These are phyloP conservation scores for Globisporangium orthogonon DNA, from an alignment of 352 stramenopile genomes.

Conservation along the genomic window DNA sequence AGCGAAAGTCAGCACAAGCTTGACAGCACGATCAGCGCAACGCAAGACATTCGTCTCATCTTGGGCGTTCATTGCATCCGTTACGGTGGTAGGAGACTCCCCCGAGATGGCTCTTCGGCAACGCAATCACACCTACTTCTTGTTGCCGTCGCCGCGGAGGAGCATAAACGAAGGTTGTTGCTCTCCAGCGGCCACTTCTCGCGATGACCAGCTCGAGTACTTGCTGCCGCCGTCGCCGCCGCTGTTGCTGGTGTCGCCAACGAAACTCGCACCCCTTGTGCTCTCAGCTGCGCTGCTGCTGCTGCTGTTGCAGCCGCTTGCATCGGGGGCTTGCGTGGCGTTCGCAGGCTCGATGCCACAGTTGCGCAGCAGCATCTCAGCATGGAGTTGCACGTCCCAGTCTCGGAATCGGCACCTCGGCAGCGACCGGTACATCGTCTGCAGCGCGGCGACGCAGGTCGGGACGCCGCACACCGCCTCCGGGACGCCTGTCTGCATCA, in stretches of 20 bases:
- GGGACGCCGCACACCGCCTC: constrained; percentile 28
- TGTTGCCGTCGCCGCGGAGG: too few species aligned
- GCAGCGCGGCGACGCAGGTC: constrained; percentile 37
- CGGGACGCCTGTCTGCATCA: constrained; percentile 28
- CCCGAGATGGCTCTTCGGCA: too few species aligned
- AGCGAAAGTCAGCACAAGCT: too few species aligned
- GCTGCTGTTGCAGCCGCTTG: neutral
- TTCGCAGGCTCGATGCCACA: constrained; percentile 30
- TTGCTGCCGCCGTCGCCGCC: too few species aligned
- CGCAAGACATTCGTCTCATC: too few species aligned
- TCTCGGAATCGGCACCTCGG: constrained; percentile 51
- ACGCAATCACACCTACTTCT: too few species aligned
- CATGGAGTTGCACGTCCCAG: constrained; percentile 37
- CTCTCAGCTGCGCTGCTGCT: neutral
- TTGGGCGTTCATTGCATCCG: too few species aligned
- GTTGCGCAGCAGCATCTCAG: constrained; percentile 37
- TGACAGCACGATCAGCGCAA: too few species aligned
- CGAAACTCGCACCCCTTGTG: neutral
- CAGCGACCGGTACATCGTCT: constrained; percentile 46
- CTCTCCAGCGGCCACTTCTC: too few species aligned
- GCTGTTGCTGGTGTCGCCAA: neutral
- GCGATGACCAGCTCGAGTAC: too few species aligned
- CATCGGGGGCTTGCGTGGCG: neutral
- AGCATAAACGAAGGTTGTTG: too few species aligned
- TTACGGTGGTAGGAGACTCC: too few species aligned